Conservation (phyloP, 441 rosid species). For the Pelargonium citronellum region DNA sequence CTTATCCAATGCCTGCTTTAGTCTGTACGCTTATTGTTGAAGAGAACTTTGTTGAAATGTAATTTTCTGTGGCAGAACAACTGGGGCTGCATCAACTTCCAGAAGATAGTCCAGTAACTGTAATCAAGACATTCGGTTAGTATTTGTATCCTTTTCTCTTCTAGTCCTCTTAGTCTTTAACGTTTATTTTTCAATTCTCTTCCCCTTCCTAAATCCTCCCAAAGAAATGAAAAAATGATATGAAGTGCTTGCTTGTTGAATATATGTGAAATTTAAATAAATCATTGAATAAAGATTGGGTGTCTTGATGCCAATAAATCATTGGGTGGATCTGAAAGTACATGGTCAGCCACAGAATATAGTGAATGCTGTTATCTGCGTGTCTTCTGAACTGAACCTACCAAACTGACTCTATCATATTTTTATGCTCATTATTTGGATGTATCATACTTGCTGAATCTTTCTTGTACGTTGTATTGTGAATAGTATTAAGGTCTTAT, state of each 20-base stretch:
- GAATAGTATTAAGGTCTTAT: not conserved
- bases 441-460: not conserved
- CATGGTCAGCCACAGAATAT: not conserved
- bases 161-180: not conserved
- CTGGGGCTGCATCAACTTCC: slow-evolving; percentile 32
- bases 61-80: slow-evolving; percentile 34
- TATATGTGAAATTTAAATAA: not conserved
- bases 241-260: too few relatives aligned
- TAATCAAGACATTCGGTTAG: not conserved
- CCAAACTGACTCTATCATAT: too few relatives aligned
- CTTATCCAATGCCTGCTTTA: not conserved
- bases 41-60: slow-evolving; percentile 3
- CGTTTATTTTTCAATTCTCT: too few relatives aligned
- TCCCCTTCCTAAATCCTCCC: too few relatives aligned
- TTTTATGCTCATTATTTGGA: too few relatives aligned
- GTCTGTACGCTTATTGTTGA: not conserved
- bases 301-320: not conserved
- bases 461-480: not conserved
- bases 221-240: too few relatives aligned
- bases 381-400: not conserved
- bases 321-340: not conserved
- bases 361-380: not conserved
- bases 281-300: not conserved
- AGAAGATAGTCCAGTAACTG: slow-evolving; percentile 35
- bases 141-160: not conserved